Conservation (phyloP, 768 basidiomycete genomes). For the Epithele typhae region DNA sequence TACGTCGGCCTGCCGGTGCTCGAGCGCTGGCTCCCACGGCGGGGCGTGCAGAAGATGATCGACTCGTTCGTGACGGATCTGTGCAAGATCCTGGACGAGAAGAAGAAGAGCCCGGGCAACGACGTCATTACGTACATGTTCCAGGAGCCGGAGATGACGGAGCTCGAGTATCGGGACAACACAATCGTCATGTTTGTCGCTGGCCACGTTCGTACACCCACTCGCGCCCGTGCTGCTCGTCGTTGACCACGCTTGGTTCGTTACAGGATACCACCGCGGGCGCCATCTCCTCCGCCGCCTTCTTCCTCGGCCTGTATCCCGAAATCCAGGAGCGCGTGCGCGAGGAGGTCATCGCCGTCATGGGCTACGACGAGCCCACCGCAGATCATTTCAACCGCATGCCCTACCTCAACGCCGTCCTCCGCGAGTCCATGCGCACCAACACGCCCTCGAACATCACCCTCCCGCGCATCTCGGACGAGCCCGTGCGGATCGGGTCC, state of each 20-base stretch:
- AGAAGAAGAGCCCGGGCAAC: slow-evolving; percentile 2
- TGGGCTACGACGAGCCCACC: slow-evolving; percentile 27
- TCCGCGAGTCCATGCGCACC: slow-evolving; percentile 36
- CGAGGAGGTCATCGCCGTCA: slow-evolving; percentile 30
- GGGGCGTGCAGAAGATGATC: background rate
- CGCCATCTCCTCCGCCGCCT: slow-evolving; percentile 31
- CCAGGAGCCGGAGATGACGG: slow-evolving; percentile 16
- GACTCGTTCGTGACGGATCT: slow-evolving; percentile 2
- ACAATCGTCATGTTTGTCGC: slow-evolving; percentile 36
- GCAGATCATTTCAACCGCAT: slow-evolving; percentile 25
- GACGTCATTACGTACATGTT: slow-evolving; percentile 12
- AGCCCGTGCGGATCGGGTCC: slow-evolving; percentile 27
- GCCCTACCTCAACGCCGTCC: slow-evolving; percentile 33
- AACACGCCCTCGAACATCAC: slow-evolving; percentile 25
- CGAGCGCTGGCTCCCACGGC: slow-evolving; percentile 5
- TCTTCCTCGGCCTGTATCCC: slow-evolving; percentile 33
- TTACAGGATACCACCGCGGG: slow-evolving; percentile 36
- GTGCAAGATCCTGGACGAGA: background rate
- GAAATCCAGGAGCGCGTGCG: slow-evolving; percentile 33
- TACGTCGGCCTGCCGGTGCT: slow-evolving; percentile 7
- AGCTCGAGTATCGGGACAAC: slow-evolving; percentile 31
- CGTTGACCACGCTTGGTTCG: background rate
- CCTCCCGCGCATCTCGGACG: slow-evolving; percentile 21
- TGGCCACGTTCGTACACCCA: slow-evolving; percentile 29
- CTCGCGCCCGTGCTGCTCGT: background rate